Conservation (phyloP, 176 grass and related monocot species). For the Zizania latifolia region DNA sequence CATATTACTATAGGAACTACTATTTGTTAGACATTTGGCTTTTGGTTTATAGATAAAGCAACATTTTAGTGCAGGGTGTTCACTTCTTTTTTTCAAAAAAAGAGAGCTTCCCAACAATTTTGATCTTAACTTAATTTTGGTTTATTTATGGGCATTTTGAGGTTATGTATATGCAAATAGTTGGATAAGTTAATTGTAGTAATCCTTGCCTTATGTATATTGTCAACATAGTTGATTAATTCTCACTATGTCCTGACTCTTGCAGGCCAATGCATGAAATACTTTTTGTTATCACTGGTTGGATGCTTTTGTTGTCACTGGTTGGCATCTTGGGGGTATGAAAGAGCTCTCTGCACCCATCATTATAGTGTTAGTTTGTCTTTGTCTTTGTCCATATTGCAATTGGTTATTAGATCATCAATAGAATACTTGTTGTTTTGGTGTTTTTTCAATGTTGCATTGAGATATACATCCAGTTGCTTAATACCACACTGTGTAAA, state of each 20-base stretch:
- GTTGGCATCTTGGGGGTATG: constrained; percentile 76
- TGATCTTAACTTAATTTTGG: no score
- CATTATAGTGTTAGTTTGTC: background rate
- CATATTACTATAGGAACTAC: background rate
- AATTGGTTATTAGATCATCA: background rate
- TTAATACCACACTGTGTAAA: no score
- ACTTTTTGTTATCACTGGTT: constrained; percentile 61
- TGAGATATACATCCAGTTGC: no score
- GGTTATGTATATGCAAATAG: background rate
- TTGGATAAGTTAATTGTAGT: background rate
- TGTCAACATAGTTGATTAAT: background rate
- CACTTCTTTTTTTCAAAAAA: no score
- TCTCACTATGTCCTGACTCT: constrained; percentile 21
- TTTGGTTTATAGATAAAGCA: background rate
- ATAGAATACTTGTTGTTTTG: no score
- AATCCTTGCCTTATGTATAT: background rate
- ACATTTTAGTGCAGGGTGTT: no score
- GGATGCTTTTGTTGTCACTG: constrained; percentile 73
- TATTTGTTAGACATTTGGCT: background rate
- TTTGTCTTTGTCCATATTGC: background rate
- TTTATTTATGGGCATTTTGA: background rate
- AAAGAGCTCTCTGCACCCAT: background rate
- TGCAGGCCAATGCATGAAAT: constrained; percentile 84
- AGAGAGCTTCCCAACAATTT: no score
- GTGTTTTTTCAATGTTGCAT: no score